Evolutionary conservation across 768 basidiomycete genomes (phyloP).

Genomic region (Russula olivacea): DNA sequence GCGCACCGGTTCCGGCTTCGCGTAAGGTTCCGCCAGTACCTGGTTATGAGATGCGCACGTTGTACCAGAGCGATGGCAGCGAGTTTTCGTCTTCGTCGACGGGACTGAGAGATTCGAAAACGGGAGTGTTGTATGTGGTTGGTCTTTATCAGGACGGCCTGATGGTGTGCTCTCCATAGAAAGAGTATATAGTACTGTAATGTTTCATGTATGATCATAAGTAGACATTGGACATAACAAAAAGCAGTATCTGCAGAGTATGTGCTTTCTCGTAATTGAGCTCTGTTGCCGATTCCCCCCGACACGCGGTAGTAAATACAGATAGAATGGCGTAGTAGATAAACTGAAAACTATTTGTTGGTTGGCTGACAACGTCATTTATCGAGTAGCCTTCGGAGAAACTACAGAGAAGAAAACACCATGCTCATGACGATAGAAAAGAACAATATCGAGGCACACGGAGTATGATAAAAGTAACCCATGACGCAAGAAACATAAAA

Average conservation of each 20-base stretch:
- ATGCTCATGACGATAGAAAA: not conserved
- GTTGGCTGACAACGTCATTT: constrained; percentile 2
- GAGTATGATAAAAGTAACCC: not conserved
- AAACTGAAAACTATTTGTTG: constrained; percentile 10
- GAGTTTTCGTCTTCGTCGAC: constrained; percentile 52
- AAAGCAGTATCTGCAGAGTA: not conserved
- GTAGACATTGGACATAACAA: not conserved
- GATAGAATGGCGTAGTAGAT: not conserved
- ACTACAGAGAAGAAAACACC: constrained; percentile 10
- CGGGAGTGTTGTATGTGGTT: constrained; percentile 46
- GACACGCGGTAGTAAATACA: constrained; percentile 19
- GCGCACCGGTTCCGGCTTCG: constrained; percentile 46
- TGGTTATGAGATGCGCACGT: constrained; percentile 45
- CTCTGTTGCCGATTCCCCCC: not conserved
- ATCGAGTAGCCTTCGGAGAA: not conserved
- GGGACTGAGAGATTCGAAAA: constrained; percentile 44
- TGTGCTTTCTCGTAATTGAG: not conserved
- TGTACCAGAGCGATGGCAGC: constrained; percentile 73
- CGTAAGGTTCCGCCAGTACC: constrained; percentile 35
- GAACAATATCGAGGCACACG: not conserved
- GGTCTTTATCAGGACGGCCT: constrained; percentile 57
- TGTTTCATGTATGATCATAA: not conserved
- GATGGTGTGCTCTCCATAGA: constrained; percentile 42
- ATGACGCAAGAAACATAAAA: constrained; percentile 2
- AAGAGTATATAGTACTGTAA: not conserved